Evolutionary conservation across 2,329 filamentous ascomycete genomes (phyloP), one percentile per base, ranked within the genome.

Genomic region (Ascochyta lentis): DNA sequence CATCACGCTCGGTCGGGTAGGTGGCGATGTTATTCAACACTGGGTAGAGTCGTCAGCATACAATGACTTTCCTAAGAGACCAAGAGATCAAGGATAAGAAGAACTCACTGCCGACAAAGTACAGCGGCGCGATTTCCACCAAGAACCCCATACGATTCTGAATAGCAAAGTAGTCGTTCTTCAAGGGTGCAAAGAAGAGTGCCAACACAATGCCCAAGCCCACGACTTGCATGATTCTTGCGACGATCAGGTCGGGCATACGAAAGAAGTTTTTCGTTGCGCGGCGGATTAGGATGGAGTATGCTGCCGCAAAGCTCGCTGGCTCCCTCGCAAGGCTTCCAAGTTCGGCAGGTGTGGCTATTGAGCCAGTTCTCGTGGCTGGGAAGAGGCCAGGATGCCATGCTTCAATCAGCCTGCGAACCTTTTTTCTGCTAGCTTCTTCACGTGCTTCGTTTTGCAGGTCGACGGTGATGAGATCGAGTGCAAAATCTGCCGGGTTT

Each of bases 21-120:
- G 90, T 81, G 3, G 89, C 88, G 4, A 92, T 87, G 66, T 92
- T 92, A 71, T 92, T 89, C 12, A 92, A 80, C 89, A 92, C 68
- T 65, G 24, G 13, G 19, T 39, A 19, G n/a, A n/a, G 9, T 19
- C 15, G 5, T 15, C n/a, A 3, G 7, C 13, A 41, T 16, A 15
- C 27, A 10, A 26, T 22, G 15, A 7, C 22, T 24, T 12, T 31
- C 29, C 29, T 23, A 39, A 5, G 2, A 16, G 19, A 39, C 37
- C 9, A 35, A 5, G 2, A 16, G 19, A 39, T 19, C 9, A 35
- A 27, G 5, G 6, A 16, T 8, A 15, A 22, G 19, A 35, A 24
- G n/a, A 35, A 65, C 67, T 49, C 59, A 70, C 67, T 91, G 26
- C 89, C 89, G 2, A 90, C 84, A 63, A 90, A 90, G 73, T 90